Percentiles rank a stretch among this genome's conserved stretches.
phyloP scores from a whole-genome alignment of 345 rosid genomes.

The Brassica carinata region DNA sequence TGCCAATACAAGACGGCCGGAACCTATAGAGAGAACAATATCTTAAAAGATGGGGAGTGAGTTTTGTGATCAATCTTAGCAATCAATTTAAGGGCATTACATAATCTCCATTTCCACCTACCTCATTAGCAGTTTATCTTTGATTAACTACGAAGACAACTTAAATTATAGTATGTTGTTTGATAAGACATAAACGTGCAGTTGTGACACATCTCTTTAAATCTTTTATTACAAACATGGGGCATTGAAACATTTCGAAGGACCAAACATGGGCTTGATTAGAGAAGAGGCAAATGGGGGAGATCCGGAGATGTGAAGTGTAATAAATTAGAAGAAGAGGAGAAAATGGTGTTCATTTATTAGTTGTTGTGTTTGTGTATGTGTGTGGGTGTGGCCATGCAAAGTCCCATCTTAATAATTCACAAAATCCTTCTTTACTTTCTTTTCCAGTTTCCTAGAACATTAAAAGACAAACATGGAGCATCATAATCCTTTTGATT shows the following conservation, averaged over 20 bases:
- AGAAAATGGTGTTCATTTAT: constrained; percentile 28
- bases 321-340: constrained; percentile 27
- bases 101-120: not conserved
- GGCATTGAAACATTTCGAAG: not conserved
- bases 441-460: constrained; percentile 25
- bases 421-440: not conserved
- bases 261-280: not conserved
- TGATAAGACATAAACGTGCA: not conserved
- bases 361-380: not conserved
- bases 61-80: not conserved
- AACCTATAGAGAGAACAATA: not conserved
- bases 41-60: not conserved
- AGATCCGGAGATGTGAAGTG: constrained; percentile 31
- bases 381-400: constrained; percentile 15
- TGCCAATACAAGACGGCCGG: not conserved
- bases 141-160: not conserved
- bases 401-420: constrained; percentile 31
- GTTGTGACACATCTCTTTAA: not conserved
- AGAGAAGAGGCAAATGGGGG: constrained; percentile 5
- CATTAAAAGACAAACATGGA: constrained; percentile 36
- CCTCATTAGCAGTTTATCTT: not conserved
- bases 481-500: constrained; percentile 5
- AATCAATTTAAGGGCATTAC: not conserved
- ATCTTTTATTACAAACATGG: not conserved
- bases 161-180: not conserved